A percentile compares a stretch with the other conserved stretches of the same genome.
Evolutionary conservation across 768 basidiomycete species (phyloP).

Genomic region (Mycena sanguinolenta): DNA sequence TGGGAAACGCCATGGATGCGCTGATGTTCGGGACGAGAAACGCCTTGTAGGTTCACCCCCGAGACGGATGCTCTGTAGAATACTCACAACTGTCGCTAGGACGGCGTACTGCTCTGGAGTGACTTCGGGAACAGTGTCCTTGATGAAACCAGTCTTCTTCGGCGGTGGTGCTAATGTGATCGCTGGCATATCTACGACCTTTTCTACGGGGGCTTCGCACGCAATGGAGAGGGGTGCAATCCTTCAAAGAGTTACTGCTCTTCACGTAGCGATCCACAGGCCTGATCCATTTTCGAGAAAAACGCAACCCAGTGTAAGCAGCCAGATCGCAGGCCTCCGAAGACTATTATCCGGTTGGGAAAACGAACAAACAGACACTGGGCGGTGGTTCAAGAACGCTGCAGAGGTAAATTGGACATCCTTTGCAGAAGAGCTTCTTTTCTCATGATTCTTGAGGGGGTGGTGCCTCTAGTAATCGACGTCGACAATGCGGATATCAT

Average conservation of each 20-base stretch:
- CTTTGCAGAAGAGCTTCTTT: background rate
- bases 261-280: conserved; percentile 71
- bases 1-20: conserved; percentile 78
- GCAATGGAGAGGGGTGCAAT: conserved; percentile 73
- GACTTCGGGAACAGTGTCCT: conserved; percentile 67
- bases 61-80: conserved; percentile 12
- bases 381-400: conserved; percentile 68
- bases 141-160: conserved; percentile 58
- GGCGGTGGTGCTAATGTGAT: conserved; percentile 60
- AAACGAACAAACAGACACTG: conserved; percentile 59
- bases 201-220: conserved; percentile 69
- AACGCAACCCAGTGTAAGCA: conserved; percentile 67
- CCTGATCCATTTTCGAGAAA: conserved; percentile 49
- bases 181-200: conserved; percentile 72
- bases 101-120: conserved; percentile 78
- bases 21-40: conserved; percentile 80
- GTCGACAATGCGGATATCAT: conserved; percentile 81
- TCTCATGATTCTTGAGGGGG: conserved; percentile 55
- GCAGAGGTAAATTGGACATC: conserved; percentile 59
- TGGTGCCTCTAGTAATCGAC: conserved; percentile 75
- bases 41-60: conserved; percentile 67
- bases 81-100: conserved; percentile 48
- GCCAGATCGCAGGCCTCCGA: conserved; percentile 74
- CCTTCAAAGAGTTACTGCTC: conserved; percentile 68
- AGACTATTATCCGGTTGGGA: conserved; percentile 72